These are phyloP conservation scores for Metarhizium anisopliae DNA, from an alignment of 2,329 filamentous ascomycete genomes.

Conservation along the genomic window DNA sequence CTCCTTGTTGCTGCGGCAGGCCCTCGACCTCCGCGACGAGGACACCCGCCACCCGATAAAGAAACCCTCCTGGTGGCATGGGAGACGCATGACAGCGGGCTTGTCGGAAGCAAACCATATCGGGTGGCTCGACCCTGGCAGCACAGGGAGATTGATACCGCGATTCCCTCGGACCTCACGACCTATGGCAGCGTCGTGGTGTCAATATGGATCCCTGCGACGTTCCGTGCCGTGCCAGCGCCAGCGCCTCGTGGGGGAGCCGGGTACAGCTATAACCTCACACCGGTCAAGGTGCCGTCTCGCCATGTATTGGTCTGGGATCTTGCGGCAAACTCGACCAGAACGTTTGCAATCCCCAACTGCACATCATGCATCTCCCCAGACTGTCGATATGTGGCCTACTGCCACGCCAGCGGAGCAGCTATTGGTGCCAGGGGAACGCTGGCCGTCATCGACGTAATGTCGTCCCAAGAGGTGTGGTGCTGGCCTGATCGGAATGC, in stretches of 20 bases:
- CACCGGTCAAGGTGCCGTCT: slow-evolving; percentile 20
- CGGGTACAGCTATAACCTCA: slow-evolving; percentile 22
- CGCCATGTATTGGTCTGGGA: slow-evolving; percentile 32
- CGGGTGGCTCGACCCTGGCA: slow-evolving; percentile 27
- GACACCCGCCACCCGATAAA: slow-evolving; percentile 26
- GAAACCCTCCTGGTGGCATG: slow-evolving; percentile 30
- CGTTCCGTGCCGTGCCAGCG: slow-evolving; percentile 23
- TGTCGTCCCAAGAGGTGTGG: slow-evolving; percentile 27
- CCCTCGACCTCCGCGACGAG: slow-evolving; percentile 27
- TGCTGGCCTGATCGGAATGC: slow-evolving; percentile 26
- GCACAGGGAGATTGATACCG: slow-evolving; percentile 29
- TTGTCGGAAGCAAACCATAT: slow-evolving; percentile 22
- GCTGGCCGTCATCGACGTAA: slow-evolving; percentile 28
- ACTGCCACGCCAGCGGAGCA: slow-evolving; percentile 26
- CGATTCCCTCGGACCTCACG: slow-evolving; percentile 25
- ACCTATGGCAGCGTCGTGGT: slow-evolving; percentile 29
- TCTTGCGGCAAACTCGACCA: slow-evolving; percentile 26
- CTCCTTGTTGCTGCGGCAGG: slow-evolving; percentile 29
- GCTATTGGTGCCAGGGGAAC: slow-evolving; percentile 23
- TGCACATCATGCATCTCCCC: slow-evolving; percentile 28
- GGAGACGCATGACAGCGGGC: slow-evolving; percentile 22
- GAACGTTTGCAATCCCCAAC: slow-evolving; percentile 30
- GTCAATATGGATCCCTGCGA: slow-evolving; percentile 32
- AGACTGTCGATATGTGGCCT: slow-evolving; percentile 31
- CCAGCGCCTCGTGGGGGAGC: slow-evolving; percentile 14